A percentile compares a stretch with the other conserved stretches of the same genome.
phyloP scores from a whole-genome alignment of 1,139 yeast genomes.

The Hanseniaspora sp. region DNA sequence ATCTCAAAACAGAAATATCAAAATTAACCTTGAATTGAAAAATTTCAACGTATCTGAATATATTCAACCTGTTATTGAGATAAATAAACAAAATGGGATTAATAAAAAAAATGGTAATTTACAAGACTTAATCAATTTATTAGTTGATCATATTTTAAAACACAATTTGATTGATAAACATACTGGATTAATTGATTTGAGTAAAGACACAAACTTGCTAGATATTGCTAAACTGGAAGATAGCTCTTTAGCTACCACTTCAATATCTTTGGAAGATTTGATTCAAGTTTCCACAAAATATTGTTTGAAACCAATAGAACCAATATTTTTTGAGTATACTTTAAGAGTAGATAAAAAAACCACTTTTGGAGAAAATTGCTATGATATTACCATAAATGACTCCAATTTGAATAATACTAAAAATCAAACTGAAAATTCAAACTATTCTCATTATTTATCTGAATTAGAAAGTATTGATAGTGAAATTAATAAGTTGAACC shows the following conservation, averaged over 20 bases:
- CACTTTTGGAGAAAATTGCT: constrained; percentile 67
- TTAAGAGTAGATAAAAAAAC: constrained; percentile 65
- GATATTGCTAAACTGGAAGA: not conserved
- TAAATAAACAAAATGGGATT: constrained; percentile 66
- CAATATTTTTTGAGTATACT: constrained; percentile 63
- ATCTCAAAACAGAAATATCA: constrained; percentile 49
- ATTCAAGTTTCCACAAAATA: constrained; percentile 43
- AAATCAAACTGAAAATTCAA: constrained; percentile 10
- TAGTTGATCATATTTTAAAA: constrained; percentile 3
- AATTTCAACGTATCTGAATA: constrained; percentile 53
- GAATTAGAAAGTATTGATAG: constrained; percentile 41
- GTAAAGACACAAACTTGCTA: constrained; percentile 2
- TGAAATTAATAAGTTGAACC: constrained; percentile 24
- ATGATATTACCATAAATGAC: constrained; percentile 53
- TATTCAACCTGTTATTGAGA: constrained; percentile 51
- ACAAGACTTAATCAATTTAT: constrained; percentile 1
- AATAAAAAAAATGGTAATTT: constrained; percentile 56
- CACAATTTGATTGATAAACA: constrained; percentile 1
- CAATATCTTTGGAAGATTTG: constrained; percentile 26
- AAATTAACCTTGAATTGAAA: constrained; percentile 70
- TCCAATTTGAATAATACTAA: not conserved
- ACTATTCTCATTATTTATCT: constrained; percentile 35
- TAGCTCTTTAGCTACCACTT: not conserved
- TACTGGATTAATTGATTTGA: constrained; percentile 1
- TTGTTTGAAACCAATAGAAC: constrained; percentile 60